These are phyloP conservation scores for Selaginella moellendorffii DNA, from an alignment of 75 land plant species.

Conservation along the genomic window DNA sequence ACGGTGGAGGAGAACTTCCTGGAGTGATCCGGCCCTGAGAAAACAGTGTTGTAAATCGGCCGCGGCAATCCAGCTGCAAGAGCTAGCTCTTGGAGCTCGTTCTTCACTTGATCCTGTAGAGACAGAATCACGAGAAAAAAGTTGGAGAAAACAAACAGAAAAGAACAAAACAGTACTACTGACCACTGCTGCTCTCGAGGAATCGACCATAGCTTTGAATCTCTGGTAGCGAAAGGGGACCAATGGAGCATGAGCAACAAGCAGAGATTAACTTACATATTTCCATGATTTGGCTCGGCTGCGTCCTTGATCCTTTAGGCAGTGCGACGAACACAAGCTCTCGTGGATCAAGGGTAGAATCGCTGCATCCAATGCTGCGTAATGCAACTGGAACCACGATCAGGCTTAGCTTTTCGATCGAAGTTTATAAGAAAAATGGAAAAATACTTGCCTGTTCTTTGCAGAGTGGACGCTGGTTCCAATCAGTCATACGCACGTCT, in stretches of 20 bases:
- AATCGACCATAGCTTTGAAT: no score
- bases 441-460: conserved; percentile 7
- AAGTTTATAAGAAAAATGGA: background rate
- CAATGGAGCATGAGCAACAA: background rate
- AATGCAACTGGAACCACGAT: conserved; percentile 37
- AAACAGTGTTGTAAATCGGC: background rate
- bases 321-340: background rate
- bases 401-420: background rate
- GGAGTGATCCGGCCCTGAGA: background rate
- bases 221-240: no score
- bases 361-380: conserved; percentile 84
- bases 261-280: background rate
- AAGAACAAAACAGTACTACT: background rate
- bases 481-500: conserved; percentile 10
- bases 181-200: background rate
- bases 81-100: background rate
- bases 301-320: background rate
- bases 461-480: conserved; percentile 10
- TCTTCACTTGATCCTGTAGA: background rate
- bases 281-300: background rate
- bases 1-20: background rate
- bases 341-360: conserved; percentile 21
- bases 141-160: background rate
- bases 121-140: background rate
- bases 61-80: background rate